Evolutionary conservation across 805 yeast genomes (phyloP).

Genomic region (Pichia phayaonensis): DNA sequence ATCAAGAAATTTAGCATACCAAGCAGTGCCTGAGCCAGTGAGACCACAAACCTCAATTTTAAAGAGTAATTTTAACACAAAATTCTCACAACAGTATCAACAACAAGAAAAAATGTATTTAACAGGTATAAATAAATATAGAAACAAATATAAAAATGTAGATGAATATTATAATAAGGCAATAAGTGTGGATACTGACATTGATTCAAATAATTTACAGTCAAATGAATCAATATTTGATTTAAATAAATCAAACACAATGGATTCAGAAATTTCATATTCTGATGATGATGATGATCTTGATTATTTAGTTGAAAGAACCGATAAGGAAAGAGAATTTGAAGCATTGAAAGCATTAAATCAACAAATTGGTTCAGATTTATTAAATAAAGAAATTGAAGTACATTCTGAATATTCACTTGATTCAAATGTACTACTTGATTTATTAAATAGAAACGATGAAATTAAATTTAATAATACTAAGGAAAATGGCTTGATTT

Average conservation of each 20-base stretch:
- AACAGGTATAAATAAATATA: slow-evolving; percentile 33
- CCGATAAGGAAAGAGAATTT: slow-evolving; percentile 20
- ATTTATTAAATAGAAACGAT: slow-evolving; percentile 29
- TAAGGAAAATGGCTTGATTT: slow-evolving; percentile 29
- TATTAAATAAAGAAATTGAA: slow-evolving; percentile 26
- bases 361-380: slow-evolving; percentile 25
- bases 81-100: slow-evolving; percentile 34
- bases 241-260: background rate
- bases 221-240: slow-evolving; percentile 20
- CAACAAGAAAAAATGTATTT: slow-evolving; percentile 49
- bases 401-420: slow-evolving; percentile 29
- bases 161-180: slow-evolving; percentile 52
- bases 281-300: slow-evolving; percentile 1
- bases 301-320: slow-evolving; percentile 4
- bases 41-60: slow-evolving; percentile 26
- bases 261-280: slow-evolving; percentile 9
- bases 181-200: slow-evolving; percentile 27
- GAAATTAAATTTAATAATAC: slow-evolving; percentile 26
- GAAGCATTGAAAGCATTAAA: slow-evolving; percentile 26
- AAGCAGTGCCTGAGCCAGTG: slow-evolving; percentile 9
- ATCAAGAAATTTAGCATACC: slow-evolving; percentile 3
- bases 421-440: slow-evolving; percentile 28
- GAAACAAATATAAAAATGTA: slow-evolving; percentile 27
- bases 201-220: slow-evolving; percentile 22
- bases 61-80: slow-evolving; percentile 26